These are phyloP conservation scores for Ophiostoma piceae DNA, from an alignment of 2,329 filamentous ascomycete genomes.

Conservation along the genomic window DNA sequence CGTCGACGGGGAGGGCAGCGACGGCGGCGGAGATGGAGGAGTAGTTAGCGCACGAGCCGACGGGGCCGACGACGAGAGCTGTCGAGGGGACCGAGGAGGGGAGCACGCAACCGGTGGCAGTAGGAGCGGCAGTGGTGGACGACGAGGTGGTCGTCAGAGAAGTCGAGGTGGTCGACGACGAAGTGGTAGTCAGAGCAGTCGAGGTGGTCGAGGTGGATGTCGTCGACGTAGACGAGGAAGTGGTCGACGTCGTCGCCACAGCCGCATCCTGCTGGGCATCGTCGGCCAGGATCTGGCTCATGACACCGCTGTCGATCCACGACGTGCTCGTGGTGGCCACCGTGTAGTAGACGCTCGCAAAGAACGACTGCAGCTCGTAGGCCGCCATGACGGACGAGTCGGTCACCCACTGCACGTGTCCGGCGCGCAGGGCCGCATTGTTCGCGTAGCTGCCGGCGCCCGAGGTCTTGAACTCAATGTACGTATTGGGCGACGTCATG, in stretches of 20 bases:
- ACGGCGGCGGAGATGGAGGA: conserved; percentile 41
- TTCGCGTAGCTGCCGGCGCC: conserved; percentile 39
- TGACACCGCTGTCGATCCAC: conserved; percentile 35
- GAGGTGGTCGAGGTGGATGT: background rate
- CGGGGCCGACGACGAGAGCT: conserved; percentile 26
- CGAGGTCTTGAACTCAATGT: conserved; percentile 40
- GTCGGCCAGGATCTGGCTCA: conserved; percentile 9
- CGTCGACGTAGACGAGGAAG: background rate
- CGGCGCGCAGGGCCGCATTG: conserved; percentile 34
- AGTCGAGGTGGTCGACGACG: background rate
- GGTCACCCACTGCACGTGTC: conserved; percentile 36
- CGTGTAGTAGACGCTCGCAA: conserved; percentile 34
- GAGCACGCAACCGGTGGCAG: conserved; percentile 18
- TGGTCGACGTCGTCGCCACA: background rate
- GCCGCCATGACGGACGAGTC: conserved; percentile 33
- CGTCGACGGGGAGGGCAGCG: conserved; percentile 40
- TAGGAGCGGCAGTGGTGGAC: background rate
- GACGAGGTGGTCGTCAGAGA: background rate
- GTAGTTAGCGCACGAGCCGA: conserved; percentile 32
- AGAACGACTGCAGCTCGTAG: conserved; percentile 36
- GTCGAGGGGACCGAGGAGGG: conserved; percentile 32
- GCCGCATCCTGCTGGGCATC: conserved; percentile 27
- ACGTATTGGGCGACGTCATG: conserved; percentile 34
- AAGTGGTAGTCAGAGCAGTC: background rate
- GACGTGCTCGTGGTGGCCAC: conserved; percentile 34